Evolutionary conservation across 2,329 filamentous ascomycete species (phyloP), one percentile per base, ranked within the genome.

Genomic region (Clonostachys rosea): DNA sequence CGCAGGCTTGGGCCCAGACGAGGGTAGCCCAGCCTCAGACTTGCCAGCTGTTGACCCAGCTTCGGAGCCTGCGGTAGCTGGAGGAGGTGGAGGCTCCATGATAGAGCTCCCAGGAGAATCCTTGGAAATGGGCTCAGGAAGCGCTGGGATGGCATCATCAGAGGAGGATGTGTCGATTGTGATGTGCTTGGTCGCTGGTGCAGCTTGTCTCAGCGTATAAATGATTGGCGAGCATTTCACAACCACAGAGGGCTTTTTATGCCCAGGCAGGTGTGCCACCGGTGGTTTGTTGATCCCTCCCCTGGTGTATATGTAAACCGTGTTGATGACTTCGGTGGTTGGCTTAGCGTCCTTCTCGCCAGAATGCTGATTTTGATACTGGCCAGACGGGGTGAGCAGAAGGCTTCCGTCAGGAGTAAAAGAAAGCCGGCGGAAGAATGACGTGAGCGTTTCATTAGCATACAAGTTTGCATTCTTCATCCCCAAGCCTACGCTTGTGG

Each of bases 201-300:
- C 68, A 0, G 75, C 70, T 57, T 87, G 82, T 39, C 94, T 83
- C 18, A 95, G 73, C 0, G 85, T 89, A 67, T 97, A 99, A 56
- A 89, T 85, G 20, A 95, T 70, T 1, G 94, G 94, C 13, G 92
- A 99, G 63, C 94, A 99, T 60, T 89, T 89, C 50, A 99, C 89
- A 2, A 91, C 94, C 11, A 99, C 89, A 0, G 94, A 97, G 0
- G 94, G 94, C 66, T 99, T 99, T 74, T 96, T 99, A 68, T 97
- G 92, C 2, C 94, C 94, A 0, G 94, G 94, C 7, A 99, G 77
- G 67, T 97, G 94, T 7, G 92, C 91, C 48, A 97, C 87, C 3
- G 94, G 94, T 2, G 94, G 91, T 64, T 95, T 96, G 70, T 96
- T 97, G 60, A 99, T 90, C 20, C 94, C 94, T 33, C 91, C 94